These are phyloP conservation scores for Neurospora sp. DNA, from an alignment of 2,329 filamentous ascomycete genomes.

Conservation along the genomic window DNA sequence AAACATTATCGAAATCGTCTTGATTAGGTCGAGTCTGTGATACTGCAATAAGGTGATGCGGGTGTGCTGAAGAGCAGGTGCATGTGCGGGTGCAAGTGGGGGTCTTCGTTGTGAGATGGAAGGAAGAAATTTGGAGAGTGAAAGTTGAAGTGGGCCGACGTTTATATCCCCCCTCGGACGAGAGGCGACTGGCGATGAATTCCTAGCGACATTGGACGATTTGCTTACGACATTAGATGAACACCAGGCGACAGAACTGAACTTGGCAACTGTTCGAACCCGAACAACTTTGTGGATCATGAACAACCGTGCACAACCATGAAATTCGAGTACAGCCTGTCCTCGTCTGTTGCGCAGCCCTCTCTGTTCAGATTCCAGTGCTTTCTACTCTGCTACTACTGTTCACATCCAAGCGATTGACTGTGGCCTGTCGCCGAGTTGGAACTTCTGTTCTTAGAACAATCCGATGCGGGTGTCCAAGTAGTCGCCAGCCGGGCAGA, in stretches of 20 bases:
- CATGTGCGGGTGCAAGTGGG: background rate
- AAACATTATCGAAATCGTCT: background rate
- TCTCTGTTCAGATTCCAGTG: background rate
- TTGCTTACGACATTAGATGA: background rate
- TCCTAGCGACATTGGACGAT: background rate
- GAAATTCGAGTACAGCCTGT: background rate
- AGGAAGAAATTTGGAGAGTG: background rate
- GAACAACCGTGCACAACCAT: background rate
- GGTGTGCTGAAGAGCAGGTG: background rate
- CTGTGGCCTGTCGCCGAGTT: background rate
- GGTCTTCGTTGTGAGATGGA: background rate
- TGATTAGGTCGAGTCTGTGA: background rate
- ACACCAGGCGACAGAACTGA: background rate
- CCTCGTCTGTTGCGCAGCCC: background rate
- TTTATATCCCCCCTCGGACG: background rate
- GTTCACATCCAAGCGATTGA: background rate
- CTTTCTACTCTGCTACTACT: background rate
- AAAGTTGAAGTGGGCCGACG: background rate
- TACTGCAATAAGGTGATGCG: background rate
- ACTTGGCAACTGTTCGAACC: background rate
- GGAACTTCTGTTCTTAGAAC: background rate
- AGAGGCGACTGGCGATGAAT: background rate
- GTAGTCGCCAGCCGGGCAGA: background rate
- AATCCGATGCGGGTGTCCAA: background rate
- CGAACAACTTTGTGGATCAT: background rate